These are phyloP conservation scores for Leccinum truebloodii DNA, from an alignment of 768 basidiomycete species.

Conservation along the genomic window DNA sequence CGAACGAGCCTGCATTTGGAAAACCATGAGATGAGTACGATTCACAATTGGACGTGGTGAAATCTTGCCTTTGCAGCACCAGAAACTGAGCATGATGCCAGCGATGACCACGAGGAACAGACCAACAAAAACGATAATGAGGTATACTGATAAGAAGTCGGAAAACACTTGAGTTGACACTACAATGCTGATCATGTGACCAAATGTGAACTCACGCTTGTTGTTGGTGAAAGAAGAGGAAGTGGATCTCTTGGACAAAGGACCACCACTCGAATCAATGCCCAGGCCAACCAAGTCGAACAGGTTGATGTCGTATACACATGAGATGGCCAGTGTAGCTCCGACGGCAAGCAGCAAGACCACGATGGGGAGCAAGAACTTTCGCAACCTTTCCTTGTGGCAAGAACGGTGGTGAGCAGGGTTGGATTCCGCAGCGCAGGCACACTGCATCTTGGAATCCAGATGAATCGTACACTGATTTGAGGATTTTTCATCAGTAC, in stretches of 20 bases:
- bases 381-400: conserved; percentile 33
- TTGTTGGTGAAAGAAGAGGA: conserved; percentile 36
- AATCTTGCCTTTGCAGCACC: conserved; percentile 59
- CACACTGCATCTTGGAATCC: conserved; percentile 18
- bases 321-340: conserved; percentile 35
- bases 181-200: not conserved
- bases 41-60: not conserved
- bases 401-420: conserved; percentile 32
- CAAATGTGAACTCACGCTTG: conserved; percentile 40
- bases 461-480: conserved; percentile 30
- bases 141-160: conserved; percentile 45
- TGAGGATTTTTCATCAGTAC: conserved; percentile 15
- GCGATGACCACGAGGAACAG: conserved; percentile 54
- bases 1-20: conserved; percentile 45
- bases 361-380: conserved; percentile 38
- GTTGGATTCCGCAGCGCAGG: conserved; percentile 21
- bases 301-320: conserved; percentile 28
- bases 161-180: not conserved
- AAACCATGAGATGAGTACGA: not conserved
- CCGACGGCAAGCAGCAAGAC: conserved; percentile 34
- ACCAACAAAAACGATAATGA: conserved; percentile 67
- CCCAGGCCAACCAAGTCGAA: conserved; percentile 24
- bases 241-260: conserved; percentile 30
- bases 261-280: conserved; percentile 32
- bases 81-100: conserved; percentile 59